Percentiles rank a stretch among this genome's conserved stretches.
phyloP scores from a whole-genome alignment of 2,329 filamentous ascomycete species.

The Berkeleyomyces rouxiae region DNA sequence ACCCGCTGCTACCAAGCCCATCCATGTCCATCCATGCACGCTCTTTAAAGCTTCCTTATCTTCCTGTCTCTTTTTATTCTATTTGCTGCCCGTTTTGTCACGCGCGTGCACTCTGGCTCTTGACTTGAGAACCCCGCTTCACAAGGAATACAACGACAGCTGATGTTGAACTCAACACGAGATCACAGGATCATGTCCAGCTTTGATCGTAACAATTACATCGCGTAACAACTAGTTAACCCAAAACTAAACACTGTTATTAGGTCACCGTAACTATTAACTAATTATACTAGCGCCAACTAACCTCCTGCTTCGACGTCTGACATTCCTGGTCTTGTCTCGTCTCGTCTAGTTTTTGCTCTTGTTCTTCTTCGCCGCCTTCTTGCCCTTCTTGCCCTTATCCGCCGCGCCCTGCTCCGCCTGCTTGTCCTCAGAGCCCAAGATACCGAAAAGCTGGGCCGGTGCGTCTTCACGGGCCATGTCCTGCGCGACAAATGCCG shows the following conservation, averaged over 20 bases:
- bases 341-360: slow-evolving; percentile 3
- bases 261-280: too few relatives aligned
- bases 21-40: not conserved
- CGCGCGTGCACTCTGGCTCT: not conserved
- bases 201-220: too few relatives aligned
- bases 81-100: not conserved
- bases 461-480: not conserved
- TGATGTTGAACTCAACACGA: not conserved
- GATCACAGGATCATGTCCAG: not conserved
- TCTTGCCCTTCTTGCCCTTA: slow-evolving; percentile 8
- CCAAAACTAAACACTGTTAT: too few relatives aligned
- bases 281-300: too few relatives aligned
- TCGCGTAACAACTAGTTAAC: too few relatives aligned
- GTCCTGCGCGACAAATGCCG: not conserved
- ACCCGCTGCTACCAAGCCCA: not conserved
- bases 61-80: not conserved
- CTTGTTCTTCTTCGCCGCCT: slow-evolving; percentile 6
- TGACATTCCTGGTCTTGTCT: not conserved
- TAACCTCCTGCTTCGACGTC: not conserved
- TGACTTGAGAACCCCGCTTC: not conserved
- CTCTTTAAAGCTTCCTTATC: not conserved
- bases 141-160: not conserved
- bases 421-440: not conserved
- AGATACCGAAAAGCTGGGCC: slow-evolving; percentile 7
- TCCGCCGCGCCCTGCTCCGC: not conserved